Conservation (phyloP, 169 alveolate genomes). For the Miamiensis avidus region DNA sequence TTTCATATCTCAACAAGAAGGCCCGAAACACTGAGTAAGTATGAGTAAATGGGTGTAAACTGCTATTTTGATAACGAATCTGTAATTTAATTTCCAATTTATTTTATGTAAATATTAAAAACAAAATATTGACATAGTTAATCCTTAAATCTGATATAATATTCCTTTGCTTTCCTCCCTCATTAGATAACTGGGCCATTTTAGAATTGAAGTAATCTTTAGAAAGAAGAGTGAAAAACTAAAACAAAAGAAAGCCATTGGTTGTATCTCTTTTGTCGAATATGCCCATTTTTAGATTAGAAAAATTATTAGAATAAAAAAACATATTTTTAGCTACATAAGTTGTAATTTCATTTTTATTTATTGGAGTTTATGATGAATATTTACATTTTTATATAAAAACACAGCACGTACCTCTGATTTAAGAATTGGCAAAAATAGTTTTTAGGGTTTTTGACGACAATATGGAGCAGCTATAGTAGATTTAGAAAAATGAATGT, state of each 20-base stretch:
- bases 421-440: too few species aligned
- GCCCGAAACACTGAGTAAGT: not conserved
- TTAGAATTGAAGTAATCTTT: not conserved
- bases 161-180: not conserved
- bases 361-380: too few species aligned
- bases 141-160: not conserved
- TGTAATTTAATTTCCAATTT: not conserved
- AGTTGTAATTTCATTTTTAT: not conserved
- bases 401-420: not conserved
- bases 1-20: not conserved
- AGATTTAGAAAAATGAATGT: too few species aligned
- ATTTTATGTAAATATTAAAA: too few species aligned
- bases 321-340: not conserved
- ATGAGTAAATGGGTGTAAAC: not conserved
- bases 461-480: too few species aligned
- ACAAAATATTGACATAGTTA: not conserved
- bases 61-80: not conserved
- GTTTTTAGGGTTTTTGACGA: too few species aligned
- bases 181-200: not conserved
- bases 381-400: too few species aligned
- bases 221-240: not conserved
- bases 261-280: not conserved
- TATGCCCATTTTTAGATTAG: not conserved
- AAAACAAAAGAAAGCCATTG: not conserved
- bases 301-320: too few species aligned